Base-by-base conservation (phyloP, 177 flowering plant species). In the Vitis hybrid region DNA sequence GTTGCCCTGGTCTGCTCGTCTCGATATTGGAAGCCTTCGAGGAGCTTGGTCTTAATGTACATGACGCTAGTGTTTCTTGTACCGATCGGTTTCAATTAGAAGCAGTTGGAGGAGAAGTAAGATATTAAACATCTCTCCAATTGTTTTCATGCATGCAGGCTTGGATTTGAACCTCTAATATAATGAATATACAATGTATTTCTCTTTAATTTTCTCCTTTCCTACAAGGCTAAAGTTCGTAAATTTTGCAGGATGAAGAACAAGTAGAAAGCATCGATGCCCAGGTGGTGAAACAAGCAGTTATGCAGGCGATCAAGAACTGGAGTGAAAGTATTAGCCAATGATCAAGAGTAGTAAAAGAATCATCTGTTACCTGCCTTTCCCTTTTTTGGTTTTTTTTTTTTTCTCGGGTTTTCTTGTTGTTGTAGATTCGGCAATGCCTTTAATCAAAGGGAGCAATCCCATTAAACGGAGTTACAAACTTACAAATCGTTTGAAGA, bases 41-140 rank as follows among this genome's bases (percentile, higher is more conserved):
- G 58, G 83, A 80, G 16, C 71, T 86, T 20, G 79, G 83, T 18
- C 87, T 88, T 51, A 76, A 75, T 68, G 85, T 88, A 45, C 69
- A 82, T 11, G 87, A 88, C 68, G 92, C 92, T 76, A 88, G 88
- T 84, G 85, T 82, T 81, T 86, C 92, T 66, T 88, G 90, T 72
- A 65, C 84, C 0, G 83, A 84, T 50, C 76, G 56, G 53, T 88
- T 88, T 59, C 79, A 61, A 2, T 76, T 86, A 19, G 81, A 84
- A 79, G 92, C 90, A 8, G 77, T 82, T 49, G 81, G 86, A 31
- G 85, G 75, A 74, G 85, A 76, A 68, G 81, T 81, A 78, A 73
- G 71, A 18, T 2, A 1, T 51, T 2, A 3, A 13, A 65, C 5
- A 12, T 45, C n/a, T 45, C 10, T 9, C 15, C 7, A 26, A 2